Evolutionary conservation across 2,329 filamentous ascomycete species (phyloP).

Genomic region (Aspergillus spinulosporus): DNA sequence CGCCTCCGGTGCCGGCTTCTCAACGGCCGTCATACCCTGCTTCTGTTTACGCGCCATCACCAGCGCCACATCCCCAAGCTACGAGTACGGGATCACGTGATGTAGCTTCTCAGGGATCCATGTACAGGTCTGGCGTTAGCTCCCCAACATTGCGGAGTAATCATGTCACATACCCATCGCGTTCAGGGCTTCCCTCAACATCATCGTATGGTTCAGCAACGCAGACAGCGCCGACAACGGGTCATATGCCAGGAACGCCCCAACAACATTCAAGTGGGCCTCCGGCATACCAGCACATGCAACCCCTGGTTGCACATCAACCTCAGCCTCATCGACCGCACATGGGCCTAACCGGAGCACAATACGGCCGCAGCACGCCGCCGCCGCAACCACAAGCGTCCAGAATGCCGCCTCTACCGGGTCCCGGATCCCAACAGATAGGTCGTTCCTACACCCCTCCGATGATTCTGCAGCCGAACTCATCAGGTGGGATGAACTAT

Average conservation of each 20-base stretch:
- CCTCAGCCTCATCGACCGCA: constrained; percentile 36
- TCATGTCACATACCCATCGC: constrained; percentile 32
- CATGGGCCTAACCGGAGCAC: constrained; percentile 30
- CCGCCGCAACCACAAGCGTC: constrained; percentile 33
- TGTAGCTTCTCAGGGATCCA: constrained; percentile 27
- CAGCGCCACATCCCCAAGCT: constrained; percentile 27
- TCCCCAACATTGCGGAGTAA: constrained; percentile 36
- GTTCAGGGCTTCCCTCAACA: constrained; percentile 29
- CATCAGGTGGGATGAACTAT: constrained; percentile 32
- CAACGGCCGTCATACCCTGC: constrained; percentile 34
- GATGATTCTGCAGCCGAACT: constrained; percentile 32
- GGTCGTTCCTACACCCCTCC: constrained; percentile 45
- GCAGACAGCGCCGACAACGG: constrained; percentile 26
- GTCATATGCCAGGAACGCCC: constrained; percentile 32
- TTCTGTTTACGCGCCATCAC: constrained; percentile 32
- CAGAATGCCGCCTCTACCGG: constrained; percentile 26
- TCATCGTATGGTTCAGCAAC: constrained; percentile 30
- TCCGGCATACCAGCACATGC: constrained; percentile 35
- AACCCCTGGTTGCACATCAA: constrained; percentile 41
- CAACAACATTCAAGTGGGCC: constrained; percentile 7
- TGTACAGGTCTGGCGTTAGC: constrained; percentile 27
- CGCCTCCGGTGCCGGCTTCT: constrained; percentile 29
- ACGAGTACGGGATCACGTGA: constrained; percentile 33
- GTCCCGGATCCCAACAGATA: constrained; percentile 30
- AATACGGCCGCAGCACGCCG: constrained; percentile 38